Evolutionary conservation across 1,284 basidiomycete genomes (phyloP), one percentile per base, ranked within the genome.

Genomic region (Heterobasidion parviporum): DNA sequence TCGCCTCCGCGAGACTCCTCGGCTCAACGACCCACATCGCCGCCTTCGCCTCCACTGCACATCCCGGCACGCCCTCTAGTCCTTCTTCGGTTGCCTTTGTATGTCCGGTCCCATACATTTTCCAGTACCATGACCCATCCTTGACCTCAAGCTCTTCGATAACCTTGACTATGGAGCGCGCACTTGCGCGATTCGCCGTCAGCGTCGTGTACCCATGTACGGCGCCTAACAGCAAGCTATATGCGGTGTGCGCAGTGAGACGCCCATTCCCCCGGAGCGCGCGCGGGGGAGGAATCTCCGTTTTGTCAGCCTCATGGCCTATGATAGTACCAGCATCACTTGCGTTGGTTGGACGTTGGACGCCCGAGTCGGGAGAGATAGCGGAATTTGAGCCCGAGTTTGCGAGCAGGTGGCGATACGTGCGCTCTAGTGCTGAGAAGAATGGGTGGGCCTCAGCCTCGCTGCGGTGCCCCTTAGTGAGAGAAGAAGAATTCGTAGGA

Each of bases 131-230:
- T 33, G 32, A n/a, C 26, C 49, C 33, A 18, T 14, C 20, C 49
- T 3, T 32, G 18, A 46, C 16, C 9, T 50, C 55, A 50, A 54
- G 54, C 45, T 41, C 54, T 53, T 32, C 56, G 63, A 83, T 76
- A 64, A 84, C 84, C 58, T 78, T 74, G 59, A 90, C 64, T 41
- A 92, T 74, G n/a, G 85, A 82, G 65, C 80, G 83, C 34, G 92
- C 81, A 60, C 89, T 89, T 36, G 85, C 79, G 62, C 81, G 80
- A 60, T 92, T 92, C 16, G 89, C 88, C 6, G 87, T 90, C 50
- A 93, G 72, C 18, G 88, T 92, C 56, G 91, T 92, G 85, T 89
- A 87, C 1, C 86, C 83, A 35, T 81, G 73, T 70, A 35, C 71
- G 0, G 86, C 82, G 26, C 89, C 91, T 67, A 80, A 80, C 9